phyloP scores from a whole-genome alignment of 208 protist genomes.

The Trypanosoma mega region DNA sequence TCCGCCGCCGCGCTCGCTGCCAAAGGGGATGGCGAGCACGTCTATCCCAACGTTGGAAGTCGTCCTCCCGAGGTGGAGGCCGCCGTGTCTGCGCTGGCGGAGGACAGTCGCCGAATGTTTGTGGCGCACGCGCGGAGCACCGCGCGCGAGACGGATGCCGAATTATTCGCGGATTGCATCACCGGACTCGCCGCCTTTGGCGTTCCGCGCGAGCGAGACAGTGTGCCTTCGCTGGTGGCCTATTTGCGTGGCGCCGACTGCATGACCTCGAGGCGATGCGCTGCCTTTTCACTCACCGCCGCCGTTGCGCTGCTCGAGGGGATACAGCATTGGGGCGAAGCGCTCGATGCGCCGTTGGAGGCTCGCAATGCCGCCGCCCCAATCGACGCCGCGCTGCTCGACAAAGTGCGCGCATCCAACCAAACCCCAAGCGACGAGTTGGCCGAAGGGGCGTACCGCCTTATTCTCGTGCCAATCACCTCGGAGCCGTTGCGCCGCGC shows the following conservation, averaged over 20 bases:
- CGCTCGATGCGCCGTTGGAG: not conserved
- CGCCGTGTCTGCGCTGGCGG: not conserved
- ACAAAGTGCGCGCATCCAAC: not conserved
- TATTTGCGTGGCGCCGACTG: constrained; percentile 13
- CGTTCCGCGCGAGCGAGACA: not conserved
- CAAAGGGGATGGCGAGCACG: too few species aligned
- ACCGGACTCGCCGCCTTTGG: constrained; percentile 29
- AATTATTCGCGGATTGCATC: constrained; percentile 29
- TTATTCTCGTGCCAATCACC: constrained; percentile 24
- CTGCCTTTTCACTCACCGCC: not conserved
- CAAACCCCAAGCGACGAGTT: not conserved
- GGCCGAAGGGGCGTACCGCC: constrained; percentile 11
- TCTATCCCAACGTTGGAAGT: too few species aligned
- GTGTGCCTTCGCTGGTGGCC: not conserved
- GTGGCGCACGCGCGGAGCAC: constrained; percentile 13
- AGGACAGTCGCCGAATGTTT: constrained; percentile 21
- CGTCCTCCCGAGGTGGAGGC: constrained; percentile 24
- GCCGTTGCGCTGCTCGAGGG: constrained; percentile 5
- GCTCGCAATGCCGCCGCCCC: not conserved
- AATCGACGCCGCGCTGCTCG: not conserved
- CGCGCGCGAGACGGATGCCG: constrained; percentile 8
- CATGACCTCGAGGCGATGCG: not conserved
- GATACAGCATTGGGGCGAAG: constrained; percentile 13
- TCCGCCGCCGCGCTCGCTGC: too few species aligned
- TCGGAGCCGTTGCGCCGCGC: constrained; percentile 3